Conservation (phyloP, 225 moss, liverwort and hornwort species). For the Lunularia cruciata region DNA sequence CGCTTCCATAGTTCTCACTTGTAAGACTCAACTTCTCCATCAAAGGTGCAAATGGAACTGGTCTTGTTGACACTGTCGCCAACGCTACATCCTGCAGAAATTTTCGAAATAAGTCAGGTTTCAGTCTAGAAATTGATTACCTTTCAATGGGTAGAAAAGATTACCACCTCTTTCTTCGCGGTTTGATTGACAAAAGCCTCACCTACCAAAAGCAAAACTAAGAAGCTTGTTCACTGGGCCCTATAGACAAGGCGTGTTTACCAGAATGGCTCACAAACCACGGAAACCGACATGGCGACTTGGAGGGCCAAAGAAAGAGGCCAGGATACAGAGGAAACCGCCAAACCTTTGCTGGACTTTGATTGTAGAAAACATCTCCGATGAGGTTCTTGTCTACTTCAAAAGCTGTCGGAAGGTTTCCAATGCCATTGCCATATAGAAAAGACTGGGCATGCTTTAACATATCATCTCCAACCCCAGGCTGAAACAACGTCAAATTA, state of each 20-base stretch:
- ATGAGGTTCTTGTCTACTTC: slow-evolving; percentile 77
- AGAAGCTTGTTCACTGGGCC: no score
- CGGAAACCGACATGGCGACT: no score
- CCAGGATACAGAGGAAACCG: background rate
- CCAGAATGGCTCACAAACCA: no score
- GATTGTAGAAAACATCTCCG: slow-evolving; percentile 86
- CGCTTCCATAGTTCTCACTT: slow-evolving; percentile 76
- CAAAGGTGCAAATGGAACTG: slow-evolving; percentile 92
- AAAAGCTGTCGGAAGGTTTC: slow-evolving; percentile 73
- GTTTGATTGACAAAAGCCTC: background rate
- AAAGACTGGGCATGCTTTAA: slow-evolving; percentile 81
- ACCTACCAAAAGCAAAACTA: background rate
- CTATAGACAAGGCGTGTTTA: no score
- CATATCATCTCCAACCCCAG: slow-evolving; percentile 53
- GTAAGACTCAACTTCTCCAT: slow-evolving; percentile 84
- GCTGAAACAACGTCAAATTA: slow-evolving; percentile 17
- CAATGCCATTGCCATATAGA: slow-evolving; percentile 62
- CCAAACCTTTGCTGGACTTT: slow-evolving; percentile 76
- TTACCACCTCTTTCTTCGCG: no score
- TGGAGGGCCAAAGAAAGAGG: background rate
- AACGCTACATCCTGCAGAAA: slow-evolving; percentile 85
- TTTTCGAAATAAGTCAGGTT: no score
- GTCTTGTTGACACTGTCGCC: slow-evolving; percentile 88
- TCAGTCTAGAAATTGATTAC: no score
- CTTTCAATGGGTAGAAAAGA: no score